Evolutionary conservation across 257 asterid genomes (phyloP).

Genomic region (Echites panduratus): DNA sequence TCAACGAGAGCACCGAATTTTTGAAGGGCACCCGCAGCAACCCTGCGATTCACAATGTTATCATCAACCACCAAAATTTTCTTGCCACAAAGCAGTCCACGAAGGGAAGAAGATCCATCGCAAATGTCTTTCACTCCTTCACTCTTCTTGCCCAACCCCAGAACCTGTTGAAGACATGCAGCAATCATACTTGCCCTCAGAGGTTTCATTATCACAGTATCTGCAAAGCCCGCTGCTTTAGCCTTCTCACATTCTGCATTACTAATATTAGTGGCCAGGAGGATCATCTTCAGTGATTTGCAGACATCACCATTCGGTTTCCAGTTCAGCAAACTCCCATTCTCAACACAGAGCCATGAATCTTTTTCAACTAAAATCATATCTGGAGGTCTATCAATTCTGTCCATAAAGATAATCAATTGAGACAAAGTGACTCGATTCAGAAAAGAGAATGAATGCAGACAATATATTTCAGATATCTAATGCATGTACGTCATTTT

Average conservation of each 20-base stretch:
- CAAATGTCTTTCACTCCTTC: slow-evolving; percentile 34
- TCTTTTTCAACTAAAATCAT: slow-evolving; percentile 79
- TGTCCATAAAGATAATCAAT: slow-evolving; percentile 18
- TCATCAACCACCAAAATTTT: slow-evolving; percentile 89
- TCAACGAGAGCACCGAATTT: slow-evolving; percentile 77
- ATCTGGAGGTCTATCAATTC: slow-evolving; percentile 56
- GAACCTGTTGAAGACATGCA: slow-evolving; percentile 72
- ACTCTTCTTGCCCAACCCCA: slow-evolving; percentile 48
- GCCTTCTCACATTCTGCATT: slow-evolving; percentile 53
- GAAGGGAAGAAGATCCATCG: slow-evolving; percentile 31
- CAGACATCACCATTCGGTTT: slow-evolving; percentile 44
- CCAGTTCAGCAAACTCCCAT: slow-evolving; percentile 35
- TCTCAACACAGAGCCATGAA: slow-evolving; percentile 58
- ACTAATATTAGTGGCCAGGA: slow-evolving; percentile 69
- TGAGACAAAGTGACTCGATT: neutral
- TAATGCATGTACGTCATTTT: neutral
- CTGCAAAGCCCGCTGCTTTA: slow-evolving; percentile 70
- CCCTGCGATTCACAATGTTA: slow-evolving; percentile 74
- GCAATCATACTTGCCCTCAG: slow-evolving; percentile 82
- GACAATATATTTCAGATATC: neutral
- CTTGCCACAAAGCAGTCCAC: slow-evolving; percentile 66
- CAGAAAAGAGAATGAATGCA: neutral
- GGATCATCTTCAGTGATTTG: slow-evolving; percentile 68
- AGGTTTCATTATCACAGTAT: slow-evolving; percentile 79
- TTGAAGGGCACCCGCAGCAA: slow-evolving; percentile 88